Base-by-base conservation (phyloP, 2,329 filamentous ascomycete species). In the Aureobasidium zeae region DNA sequence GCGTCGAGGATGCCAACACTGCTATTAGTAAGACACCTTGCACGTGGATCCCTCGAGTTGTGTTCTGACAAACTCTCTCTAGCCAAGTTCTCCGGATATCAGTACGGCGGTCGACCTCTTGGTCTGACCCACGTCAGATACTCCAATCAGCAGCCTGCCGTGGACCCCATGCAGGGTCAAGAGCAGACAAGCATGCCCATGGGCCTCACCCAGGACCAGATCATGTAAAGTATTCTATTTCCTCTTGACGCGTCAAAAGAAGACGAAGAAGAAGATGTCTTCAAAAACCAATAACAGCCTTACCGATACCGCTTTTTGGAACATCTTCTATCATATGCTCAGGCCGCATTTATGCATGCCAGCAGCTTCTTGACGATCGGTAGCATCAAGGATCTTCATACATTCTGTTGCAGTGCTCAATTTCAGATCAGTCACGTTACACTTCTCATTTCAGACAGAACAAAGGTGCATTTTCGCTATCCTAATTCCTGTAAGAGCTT, bases 71-170 rank as follows among this genome's bases (percentile, higher is more conserved):
- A 25, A n/a, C n/a, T 32, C 13, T 16, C 38, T 15, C 11, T 53
- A 78, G 77, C 86, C 57, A 98, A 98, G 64, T 98, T 98, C 70
- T 89, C 91, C 54, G 87, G 87, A 45, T 98, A 98, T 62, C 86
- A 94, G 63, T 98, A 98, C 57, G 91, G 91, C 52, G 88, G 88
- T 44, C 86, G 91, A 53, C 91, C 91, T 55, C 79, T 98, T 48
- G 87, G 88, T 46, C 73, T 98, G 57, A 89, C 81, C 63, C 96
- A 85, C 59, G 89, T 95, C 70, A 93, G 91, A 66, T 96, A 96
- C 65, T 71, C 85, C 52, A 89, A 82, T 60, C 71, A 76, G 42
- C 63, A 50, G 82, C 57, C 52, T 11, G 63, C 62, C 44, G 61
- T 60, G 42, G 64, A 88, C 51, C 74, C 71, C 54, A 94, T 95